Evolutionary conservation across 805 yeast species (phyloP), one percentile per base, ranked within the genome.

Genomic region (Candida gorgasii): DNA sequence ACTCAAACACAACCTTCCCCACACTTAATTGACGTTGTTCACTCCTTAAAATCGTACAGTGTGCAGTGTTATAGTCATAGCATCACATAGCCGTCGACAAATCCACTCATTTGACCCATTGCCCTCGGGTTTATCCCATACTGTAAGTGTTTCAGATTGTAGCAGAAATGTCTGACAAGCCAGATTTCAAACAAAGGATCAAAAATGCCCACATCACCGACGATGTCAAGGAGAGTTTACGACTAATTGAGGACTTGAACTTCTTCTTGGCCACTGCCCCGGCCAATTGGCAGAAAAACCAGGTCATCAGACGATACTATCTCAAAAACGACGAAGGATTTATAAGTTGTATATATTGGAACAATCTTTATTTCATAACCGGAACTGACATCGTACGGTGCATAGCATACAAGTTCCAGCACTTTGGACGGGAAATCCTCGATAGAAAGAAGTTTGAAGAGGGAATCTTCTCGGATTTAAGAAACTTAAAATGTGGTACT

Each of bases 361-460:
- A 89, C 55, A 85, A 86, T 56, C 69, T 90, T 11, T 92, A 85
- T 60, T 90, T 86, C 64, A 78, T 92, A 37, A 92, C 98, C 0
- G 98, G 98, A 2, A 92, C 98, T 0, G 98, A 93, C 69, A 90
- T 92, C 45, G 96, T 93, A 36, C 80, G 96, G 45, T 88, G 96
- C 61, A 79, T 92, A 39, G 85, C 89, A 13, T 93, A 86, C 62
- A 80, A 92, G 51, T 86, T 92, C 67, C 84, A 84, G 53, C 89
- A 89, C 52, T 87, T 92, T 68, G 99, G 99, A 0, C 74, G 98
- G 48, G 78, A 78, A 46, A 81, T 93, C 17, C 62, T 78, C 14
- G 97, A 93, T 61, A 73, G 95, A 53, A 90, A 93, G 65, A 92
- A 93, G 66, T 92, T 92, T 59, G 98, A 92, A 68, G 99, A 92